These are phyloP conservation scores for Aspergillus chevalieri DNA, from an alignment of 2,329 filamentous ascomycete species.

Conservation along the genomic window DNA sequence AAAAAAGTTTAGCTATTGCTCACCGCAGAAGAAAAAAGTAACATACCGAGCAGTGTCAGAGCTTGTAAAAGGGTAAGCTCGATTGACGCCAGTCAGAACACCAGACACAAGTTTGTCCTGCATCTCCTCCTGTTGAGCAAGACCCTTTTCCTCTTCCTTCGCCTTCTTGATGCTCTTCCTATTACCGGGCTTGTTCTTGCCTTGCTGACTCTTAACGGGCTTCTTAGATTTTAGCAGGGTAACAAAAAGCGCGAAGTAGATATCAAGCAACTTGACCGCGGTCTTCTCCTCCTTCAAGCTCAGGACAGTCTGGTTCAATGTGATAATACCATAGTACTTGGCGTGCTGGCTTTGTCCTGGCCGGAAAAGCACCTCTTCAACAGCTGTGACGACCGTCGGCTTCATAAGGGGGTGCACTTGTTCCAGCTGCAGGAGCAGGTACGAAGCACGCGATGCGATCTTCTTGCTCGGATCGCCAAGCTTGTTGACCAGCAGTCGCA, in stretches of 20 bases:
- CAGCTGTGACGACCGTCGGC: constrained; percentile 69
- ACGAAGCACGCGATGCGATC: constrained; percentile 87
- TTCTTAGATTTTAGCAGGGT: constrained; percentile 63
- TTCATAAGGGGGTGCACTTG: constrained; percentile 92
- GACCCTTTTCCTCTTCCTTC: constrained; percentile 37
- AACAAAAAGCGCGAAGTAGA: constrained; percentile 89
- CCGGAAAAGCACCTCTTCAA: constrained; percentile 84
- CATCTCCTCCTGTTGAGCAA: constrained; percentile 58
- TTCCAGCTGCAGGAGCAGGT: constrained; percentile 85
- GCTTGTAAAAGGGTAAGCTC: constrained; percentile 86
- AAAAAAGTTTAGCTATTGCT: constrained; percentile 14
- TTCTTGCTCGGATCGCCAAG: constrained; percentile 92
- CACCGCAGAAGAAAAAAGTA: background rate
- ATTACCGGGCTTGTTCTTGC: constrained; percentile 31
- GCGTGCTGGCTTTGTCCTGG: constrained; percentile 82
- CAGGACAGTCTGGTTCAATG: constrained; percentile 91
- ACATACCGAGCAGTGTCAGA: constrained; percentile 67
- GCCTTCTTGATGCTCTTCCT: constrained; percentile 45
- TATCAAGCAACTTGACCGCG: constrained; percentile 72
- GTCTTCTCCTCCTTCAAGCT: constrained; percentile 76
- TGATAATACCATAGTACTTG: constrained; percentile 94
- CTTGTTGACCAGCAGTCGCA: constrained; percentile 91
- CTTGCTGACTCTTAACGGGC: constrained; percentile 30
- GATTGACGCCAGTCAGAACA: constrained; percentile 88
- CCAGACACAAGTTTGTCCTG: constrained; percentile 89